These are phyloP conservation scores for Rhizopus arrhizus DNA, from an alignment of 371 early-diverging fungal species.

Conservation along the genomic window DNA sequence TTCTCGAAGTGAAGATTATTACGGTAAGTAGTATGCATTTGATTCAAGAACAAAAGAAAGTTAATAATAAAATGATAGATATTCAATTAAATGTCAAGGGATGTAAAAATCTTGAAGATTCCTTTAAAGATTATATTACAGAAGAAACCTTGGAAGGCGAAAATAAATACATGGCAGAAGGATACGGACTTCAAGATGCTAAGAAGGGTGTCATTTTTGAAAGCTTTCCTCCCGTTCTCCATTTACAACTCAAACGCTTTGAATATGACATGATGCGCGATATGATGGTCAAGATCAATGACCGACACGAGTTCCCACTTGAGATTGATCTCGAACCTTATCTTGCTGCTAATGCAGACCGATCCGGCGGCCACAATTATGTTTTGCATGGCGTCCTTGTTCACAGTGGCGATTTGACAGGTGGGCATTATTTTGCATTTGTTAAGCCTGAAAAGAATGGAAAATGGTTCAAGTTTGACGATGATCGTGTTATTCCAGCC, in stretches of 20 bases:
- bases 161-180: slow-evolving; percentile 96
- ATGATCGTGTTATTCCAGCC: slow-evolving; percentile 91
- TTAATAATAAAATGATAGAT: slow-evolving; percentile 48
- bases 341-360: slow-evolving; percentile 70
- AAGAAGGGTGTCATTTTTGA: slow-evolving; percentile 95
- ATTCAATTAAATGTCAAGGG: slow-evolving; percentile 95
- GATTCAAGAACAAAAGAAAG: too few species aligned
- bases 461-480: slow-evolving; percentile 94
- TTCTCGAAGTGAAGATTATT: slow-evolving; percentile 75
- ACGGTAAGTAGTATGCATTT: slow-evolving; percentile 17
- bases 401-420: slow-evolving; percentile 93
- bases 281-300: slow-evolving; percentile 95
- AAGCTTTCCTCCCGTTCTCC: slow-evolving; percentile 95
- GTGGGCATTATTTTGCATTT: slow-evolving; percentile 97
- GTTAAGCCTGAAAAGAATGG: slow-evolving; percentile 79
- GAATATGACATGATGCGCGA: slow-evolving; percentile 94
- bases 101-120: slow-evolving; percentile 83
- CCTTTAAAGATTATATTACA: slow-evolving; percentile 86
- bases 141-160: slow-evolving; percentile 94
- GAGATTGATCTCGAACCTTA: slow-evolving; percentile 88
- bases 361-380: slow-evolving; percentile 70
- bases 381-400: slow-evolving; percentile 93
- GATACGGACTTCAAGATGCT: slow-evolving; percentile 94
- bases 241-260: slow-evolving; percentile 96
- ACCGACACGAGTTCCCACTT: slow-evolving; percentile 92